These are phyloP conservation scores for Aphanomyces invadans DNA, from an alignment of 352 stramenopile species.

Conservation along the genomic window DNA sequence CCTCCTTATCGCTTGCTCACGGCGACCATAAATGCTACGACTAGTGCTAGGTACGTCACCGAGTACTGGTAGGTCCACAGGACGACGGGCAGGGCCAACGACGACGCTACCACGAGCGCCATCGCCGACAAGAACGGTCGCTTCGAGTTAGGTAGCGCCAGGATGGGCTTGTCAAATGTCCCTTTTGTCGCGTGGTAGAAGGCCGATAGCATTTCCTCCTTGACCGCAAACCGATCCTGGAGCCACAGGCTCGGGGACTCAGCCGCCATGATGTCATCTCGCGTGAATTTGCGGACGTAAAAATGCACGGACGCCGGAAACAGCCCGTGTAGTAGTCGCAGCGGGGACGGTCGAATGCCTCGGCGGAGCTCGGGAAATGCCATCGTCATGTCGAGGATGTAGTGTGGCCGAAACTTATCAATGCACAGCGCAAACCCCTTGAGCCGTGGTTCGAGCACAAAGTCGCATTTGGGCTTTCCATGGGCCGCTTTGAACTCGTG, in stretches of 20 bases:
- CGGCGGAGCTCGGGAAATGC: constrained; percentile 64
- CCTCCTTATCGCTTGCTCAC: neutral
- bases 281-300: constrained; percentile 52
- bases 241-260: constrained; percentile 13
- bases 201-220: constrained; percentile 51
- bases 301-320: constrained; percentile 68
- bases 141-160: neutral
- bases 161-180: constrained; percentile 35
- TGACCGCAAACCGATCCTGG: constrained; percentile 48
- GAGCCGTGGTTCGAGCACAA: constrained; percentile 57
- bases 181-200: constrained; percentile 52
- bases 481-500: constrained; percentile 49
- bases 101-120: neutral
- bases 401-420: constrained; percentile 54
- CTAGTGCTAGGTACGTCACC: constrained; percentile 8
- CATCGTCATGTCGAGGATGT: constrained; percentile 65
- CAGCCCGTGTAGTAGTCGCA: constrained; percentile 54
- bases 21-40: neutral
- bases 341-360: constrained; percentile 57
- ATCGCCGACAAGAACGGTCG: constrained; percentile 3
- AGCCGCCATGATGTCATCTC: constrained; percentile 30
- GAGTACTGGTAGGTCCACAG: constrained; percentile 12
- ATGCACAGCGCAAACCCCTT: constrained; percentile 63
- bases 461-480: constrained; percentile 44
- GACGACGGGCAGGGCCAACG: neutral